A percentile compares a stretch with the other conserved stretches of the same genome.
These are phyloP conservation scores for Ustilaginoidea virens DNA, from an alignment of 2,329 filamentous ascomycete species.

Conservation along the genomic window DNA sequence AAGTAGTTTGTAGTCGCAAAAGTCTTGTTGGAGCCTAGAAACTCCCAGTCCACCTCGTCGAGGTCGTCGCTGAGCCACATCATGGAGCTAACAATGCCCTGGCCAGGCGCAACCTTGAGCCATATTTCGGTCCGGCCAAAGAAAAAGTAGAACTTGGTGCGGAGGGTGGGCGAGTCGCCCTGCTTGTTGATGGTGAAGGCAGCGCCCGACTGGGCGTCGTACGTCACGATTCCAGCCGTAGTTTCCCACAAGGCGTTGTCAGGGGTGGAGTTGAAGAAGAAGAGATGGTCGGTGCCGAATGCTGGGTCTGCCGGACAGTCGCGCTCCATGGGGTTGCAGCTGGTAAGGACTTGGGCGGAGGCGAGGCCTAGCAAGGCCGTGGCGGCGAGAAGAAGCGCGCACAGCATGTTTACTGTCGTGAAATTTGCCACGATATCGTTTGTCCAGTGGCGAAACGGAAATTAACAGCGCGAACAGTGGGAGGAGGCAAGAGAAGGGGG, in stretches of 20 bases:
- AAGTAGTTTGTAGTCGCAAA: constrained; percentile 63
- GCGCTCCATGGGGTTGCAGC: constrained; percentile 61
- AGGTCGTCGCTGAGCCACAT: constrained; percentile 73
- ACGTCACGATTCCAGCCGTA: constrained; percentile 49
- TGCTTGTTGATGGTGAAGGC: constrained; percentile 55
- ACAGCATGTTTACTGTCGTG: constrained; percentile 3
- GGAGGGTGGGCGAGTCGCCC: constrained; percentile 64
- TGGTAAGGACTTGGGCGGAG: constrained; percentile 58
- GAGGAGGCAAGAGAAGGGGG: neutral
- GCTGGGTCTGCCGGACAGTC: constrained; percentile 57
- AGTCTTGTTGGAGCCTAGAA: constrained; percentile 50
- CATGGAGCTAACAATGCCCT: constrained; percentile 66
- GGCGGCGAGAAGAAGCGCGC: constrained; percentile 13
- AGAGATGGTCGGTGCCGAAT: constrained; percentile 46
- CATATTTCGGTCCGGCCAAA: constrained; percentile 66
- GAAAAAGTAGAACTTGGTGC: constrained; percentile 73
- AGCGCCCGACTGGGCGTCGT: constrained; percentile 46
- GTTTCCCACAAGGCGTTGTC: constrained; percentile 50
- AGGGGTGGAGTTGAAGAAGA: constrained; percentile 48
- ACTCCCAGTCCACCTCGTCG: constrained; percentile 83
- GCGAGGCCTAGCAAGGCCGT: constrained; percentile 29
- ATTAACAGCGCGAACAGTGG: no score
- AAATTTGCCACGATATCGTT: no score
- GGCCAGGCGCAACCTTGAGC: constrained; percentile 60
- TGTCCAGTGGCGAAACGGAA: no score